These are phyloP conservation scores for Ceratobasidium sp. DNA, from an alignment of 1,284 basidiomycete species.

Conservation along the genomic window DNA sequence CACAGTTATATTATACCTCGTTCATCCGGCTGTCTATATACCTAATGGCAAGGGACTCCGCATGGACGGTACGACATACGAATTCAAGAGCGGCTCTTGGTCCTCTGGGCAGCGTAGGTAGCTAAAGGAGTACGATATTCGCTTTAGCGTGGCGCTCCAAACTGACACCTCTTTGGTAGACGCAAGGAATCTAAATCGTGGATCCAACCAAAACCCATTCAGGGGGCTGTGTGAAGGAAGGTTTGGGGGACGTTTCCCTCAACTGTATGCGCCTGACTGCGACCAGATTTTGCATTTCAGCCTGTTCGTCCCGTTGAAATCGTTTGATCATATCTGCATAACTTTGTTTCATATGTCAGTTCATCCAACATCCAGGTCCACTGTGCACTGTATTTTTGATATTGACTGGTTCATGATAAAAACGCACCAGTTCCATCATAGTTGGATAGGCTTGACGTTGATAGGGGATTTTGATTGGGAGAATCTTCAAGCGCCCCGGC, in stretches of 20 bases:
- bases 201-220: not conserved
- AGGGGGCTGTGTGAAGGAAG: not conserved
- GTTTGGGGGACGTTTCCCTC: not conserved
- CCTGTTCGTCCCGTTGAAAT: not conserved
- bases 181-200: not conserved
- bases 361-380: no score
- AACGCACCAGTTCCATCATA: no score
- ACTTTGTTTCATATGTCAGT: no score
- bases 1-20: constrained; percentile 33
- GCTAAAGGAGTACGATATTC: constrained; percentile 3
- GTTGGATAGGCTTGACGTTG: no score
- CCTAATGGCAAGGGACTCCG: constrained; percentile 47
- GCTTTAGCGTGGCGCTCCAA: no score
- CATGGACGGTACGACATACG: constrained; percentile 47
- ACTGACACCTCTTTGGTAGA: not conserved
- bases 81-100: constrained; percentile 43
- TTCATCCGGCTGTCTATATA: constrained; percentile 44
- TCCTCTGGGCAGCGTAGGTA: constrained; percentile 20
- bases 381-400: no score
- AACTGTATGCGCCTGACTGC: not conserved
- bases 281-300: not conserved
- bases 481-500: no score
- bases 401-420: no score
- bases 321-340: no score
- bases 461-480: no score